Evolutionary conservation across 2,329 filamentous ascomycete species (phyloP).

Genomic region (Neopestalotiopsis clavispora): DNA sequence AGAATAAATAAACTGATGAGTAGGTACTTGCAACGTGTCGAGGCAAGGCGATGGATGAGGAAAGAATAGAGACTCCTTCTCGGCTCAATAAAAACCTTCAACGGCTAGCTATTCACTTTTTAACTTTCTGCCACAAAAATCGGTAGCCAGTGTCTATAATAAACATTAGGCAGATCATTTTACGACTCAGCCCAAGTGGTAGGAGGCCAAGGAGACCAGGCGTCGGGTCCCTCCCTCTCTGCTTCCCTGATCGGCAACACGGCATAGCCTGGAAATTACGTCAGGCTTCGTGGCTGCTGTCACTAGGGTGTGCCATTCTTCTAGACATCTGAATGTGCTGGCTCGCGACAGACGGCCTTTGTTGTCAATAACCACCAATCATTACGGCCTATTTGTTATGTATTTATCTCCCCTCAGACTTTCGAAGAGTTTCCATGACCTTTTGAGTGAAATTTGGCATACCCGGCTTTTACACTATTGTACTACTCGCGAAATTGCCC

Average conservation of each 20-base stretch:
- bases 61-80: neutral
- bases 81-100: neutral
- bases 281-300: conserved; percentile 7
- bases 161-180: conserved; percentile 1
- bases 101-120: neutral
- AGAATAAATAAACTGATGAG: neutral
- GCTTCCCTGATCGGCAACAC: conserved; percentile 9
- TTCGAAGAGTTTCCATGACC: neutral
- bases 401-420: neutral
- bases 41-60: neutral
- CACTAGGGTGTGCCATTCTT: neutral
- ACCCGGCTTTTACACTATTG: neutral
- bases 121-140: neutral
- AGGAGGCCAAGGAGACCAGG: neutral
- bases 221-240: neutral
- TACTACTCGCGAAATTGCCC: neutral
- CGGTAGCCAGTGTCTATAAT: neutral
- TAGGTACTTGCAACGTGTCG: neutral
- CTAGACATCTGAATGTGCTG: neutral
- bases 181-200: neutral
- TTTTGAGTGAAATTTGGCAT: neutral
- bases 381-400: too few species aligned
- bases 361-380: too few species aligned
- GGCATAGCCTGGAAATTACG: conserved; percentile 15
- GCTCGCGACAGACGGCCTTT: neutral